phyloP scores from a whole-genome alignment of 306 rosid species.

The Acacia confusa region DNA sequence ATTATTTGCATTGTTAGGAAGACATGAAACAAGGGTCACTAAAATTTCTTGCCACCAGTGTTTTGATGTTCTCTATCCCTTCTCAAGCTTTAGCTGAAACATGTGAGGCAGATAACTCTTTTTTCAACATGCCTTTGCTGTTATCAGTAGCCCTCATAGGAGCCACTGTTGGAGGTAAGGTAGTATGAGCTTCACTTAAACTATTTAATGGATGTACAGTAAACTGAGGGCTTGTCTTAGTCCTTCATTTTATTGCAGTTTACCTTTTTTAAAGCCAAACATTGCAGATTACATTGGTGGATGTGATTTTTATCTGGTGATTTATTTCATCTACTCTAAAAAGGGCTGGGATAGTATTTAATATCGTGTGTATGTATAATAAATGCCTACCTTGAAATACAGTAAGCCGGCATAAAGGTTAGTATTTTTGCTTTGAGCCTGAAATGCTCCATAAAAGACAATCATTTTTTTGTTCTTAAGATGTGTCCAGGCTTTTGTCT shows the following conservation, averaged over 20 bases:
- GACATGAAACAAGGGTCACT: slow-evolving; percentile 29
- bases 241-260: not conserved
- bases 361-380: not conserved
- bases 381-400: not conserved
- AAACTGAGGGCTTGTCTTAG: not conserved
- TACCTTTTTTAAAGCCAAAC: not conserved
- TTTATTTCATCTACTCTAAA: not conserved
- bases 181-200: not conserved
- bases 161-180: slow-evolving; percentile 78
- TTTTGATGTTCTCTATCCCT: slow-evolving; percentile 49
- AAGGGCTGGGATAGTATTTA: not conserved
- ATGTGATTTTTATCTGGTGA: not conserved
- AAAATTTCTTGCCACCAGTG: slow-evolving; percentile 42
- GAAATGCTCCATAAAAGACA: not conserved
- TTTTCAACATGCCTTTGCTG: slow-evolving; percentile 65
- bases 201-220: not conserved
- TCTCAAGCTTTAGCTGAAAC: slow-evolving; percentile 63
- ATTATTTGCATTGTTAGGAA: slow-evolving; percentile 37
- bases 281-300: not conserved
- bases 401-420: not conserved
- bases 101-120: slow-evolving; percentile 56
- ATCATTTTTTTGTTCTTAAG: not conserved
- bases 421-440: not conserved
- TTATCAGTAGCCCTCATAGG: slow-evolving; percentile 70
- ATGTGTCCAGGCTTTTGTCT: not conserved